Evolutionary conservation across 1,284 basidiomycete species (phyloP), one percentile per base, ranked within the genome.

Genomic region (Boletellus deceptivus): DNA sequence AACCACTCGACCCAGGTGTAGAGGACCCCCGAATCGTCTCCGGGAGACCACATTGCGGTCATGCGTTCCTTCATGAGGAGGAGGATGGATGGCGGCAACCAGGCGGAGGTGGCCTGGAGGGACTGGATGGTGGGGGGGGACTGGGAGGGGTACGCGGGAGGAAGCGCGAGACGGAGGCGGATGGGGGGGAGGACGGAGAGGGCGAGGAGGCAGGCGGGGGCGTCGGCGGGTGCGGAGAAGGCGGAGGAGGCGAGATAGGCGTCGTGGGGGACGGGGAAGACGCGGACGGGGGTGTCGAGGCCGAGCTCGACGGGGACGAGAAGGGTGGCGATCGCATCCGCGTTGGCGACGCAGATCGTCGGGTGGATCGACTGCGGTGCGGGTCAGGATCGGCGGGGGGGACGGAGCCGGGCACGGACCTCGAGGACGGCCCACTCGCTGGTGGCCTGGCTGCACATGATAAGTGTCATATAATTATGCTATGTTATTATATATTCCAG

Each of bases 1-100:
- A 90, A 74, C 64, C 75, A 81, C 63, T 89, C 86, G 36, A 88
- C 74, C 85, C 86, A 88, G 36, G 69, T 72, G 59, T 84, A 89
- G 3, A 91, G 70, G 4, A 84, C 72, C 13, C 77, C 76, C 3
- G 82, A 73, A 6, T 77, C 75, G 50, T 85, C 79, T 9, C 78
- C 80, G 20, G 76, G 69, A 38, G 75, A 70, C 85, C 85, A 89
- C 73, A 79, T 78, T 1, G 72, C 70, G 27, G 68, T 54, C 41
- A 90, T 67, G 17, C 62, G 61, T 18, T 65, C 56, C 20, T 70
- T 68, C 6, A 89, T 65, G 9, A 61, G 63, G 11, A 60, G 40
- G 9, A 68, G 59, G 0, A 37, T 40, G 22, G 46, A n/a, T 4
- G 50, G 50, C 5, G 79, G 68, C 1, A 89, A 61, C 88, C 88